Evolutionary conservation across 1,139 yeast species (phyloP), one percentile per base, ranked within the genome.

Genomic region (Pneumocystis carinii): DNA sequence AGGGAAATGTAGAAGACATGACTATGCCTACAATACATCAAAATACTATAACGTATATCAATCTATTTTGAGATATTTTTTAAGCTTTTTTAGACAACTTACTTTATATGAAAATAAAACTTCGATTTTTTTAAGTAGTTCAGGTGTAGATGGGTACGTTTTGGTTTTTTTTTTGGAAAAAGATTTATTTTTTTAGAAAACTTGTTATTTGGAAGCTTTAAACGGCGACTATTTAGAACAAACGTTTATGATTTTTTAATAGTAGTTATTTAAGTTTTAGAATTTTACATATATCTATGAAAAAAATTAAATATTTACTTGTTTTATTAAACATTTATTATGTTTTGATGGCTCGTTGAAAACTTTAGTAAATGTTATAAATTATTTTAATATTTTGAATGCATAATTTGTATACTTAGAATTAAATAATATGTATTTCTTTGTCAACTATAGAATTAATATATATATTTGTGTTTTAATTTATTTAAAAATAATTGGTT

Each of bases 1-100:
- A 32, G 29, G 64, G 65, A 3, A 61, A 60, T n/a, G 27, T 57
- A 7, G 62, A 59, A 15, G 76, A 81, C 53, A 79, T 81, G 64
- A 82, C 81, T 62, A 79, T 86, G 71, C 80, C 80, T 66, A 89
- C 96, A 19, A 83, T 88, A 66, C 98, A 92, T 75, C 97, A 90
- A 75, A 92, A 90, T 76, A 85, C 97, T 38, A 89, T 94, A 72
- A 66, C 69, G 64, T 65, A 64, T 24, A 64, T 65, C 35, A 35
- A 15, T 29, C 17, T 15, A 37, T 48, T 48, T 19, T 48, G 12
- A 24, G 55, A 12, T 48, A 48, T 24, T 48, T 48, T 48, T 24
- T 41, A 42, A 42, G 12, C 8, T 8, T 24, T 24, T 48, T 17
- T 48, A 48, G 55, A 24, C 32, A 48, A 24, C 29, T 48, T 12